These are phyloP conservation scores for Colletotrichum liriopes DNA, from an alignment of 2,329 filamentous ascomycete genomes.

Conservation along the genomic window DNA sequence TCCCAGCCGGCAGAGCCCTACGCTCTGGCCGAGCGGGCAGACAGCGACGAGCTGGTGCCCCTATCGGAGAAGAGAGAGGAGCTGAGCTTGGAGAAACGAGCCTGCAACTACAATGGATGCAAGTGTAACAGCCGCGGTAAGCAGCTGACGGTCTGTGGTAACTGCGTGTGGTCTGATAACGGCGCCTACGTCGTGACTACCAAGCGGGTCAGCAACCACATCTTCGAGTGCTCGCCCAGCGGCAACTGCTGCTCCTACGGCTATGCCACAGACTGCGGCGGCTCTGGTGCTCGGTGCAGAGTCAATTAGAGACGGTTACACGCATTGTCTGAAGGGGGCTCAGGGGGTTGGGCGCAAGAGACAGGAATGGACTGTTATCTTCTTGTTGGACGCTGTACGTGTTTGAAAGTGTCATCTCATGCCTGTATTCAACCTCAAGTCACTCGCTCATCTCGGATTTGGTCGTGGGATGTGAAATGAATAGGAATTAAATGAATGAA, in stretches of 20 bases:
- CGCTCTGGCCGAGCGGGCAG: constrained; percentile 25
- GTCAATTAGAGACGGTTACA: constrained; percentile 1
- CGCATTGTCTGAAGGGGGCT: constrained; percentile 3
- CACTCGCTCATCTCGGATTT: constrained; percentile 10
- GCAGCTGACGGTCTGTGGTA: constrained; percentile 47
- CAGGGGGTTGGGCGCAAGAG: neutral
- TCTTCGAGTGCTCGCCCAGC: constrained; percentile 46
- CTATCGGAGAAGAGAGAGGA: constrained; percentile 12
- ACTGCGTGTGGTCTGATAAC: constrained; percentile 45
- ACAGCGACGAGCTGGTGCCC: constrained; percentile 6
- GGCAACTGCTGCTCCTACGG: constrained; percentile 47
- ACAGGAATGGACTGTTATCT: neutral
- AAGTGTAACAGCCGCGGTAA: constrained; percentile 46
- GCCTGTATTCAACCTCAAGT: constrained; percentile 7
- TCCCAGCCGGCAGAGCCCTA: constrained; percentile 17
- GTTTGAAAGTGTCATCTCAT: constrained; percentile 31
- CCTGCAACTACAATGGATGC: constrained; percentile 46
- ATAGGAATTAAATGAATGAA: constrained; percentile 18
- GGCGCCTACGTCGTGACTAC: constrained; percentile 42
- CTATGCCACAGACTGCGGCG: constrained; percentile 44
- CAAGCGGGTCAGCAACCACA: constrained; percentile 45
- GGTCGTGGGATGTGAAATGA: constrained; percentile 15
- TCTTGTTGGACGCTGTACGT: neutral
- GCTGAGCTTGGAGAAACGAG: constrained; percentile 38
- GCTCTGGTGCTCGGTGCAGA: constrained; percentile 30